These are phyloP conservation scores for Capsicum chinense DNA, from an alignment of 257 asterid genomes.

Conservation along the genomic window DNA sequence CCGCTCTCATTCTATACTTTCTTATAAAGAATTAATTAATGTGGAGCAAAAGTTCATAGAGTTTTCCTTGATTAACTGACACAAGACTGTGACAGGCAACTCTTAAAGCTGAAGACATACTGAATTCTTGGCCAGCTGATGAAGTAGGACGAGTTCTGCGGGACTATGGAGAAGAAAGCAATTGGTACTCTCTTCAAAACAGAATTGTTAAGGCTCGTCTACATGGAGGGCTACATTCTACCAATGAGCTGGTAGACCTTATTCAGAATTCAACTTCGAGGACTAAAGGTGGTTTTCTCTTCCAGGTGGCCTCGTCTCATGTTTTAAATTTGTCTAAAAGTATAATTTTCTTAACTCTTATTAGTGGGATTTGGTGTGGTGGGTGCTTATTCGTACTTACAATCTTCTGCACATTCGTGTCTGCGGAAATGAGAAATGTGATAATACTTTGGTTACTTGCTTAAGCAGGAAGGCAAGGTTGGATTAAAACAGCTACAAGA, in stretches of 20 bases:
- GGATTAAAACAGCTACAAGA: slow-evolving; percentile 96
- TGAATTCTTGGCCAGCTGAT: slow-evolving; percentile 90
- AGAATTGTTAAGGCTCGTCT: slow-evolving; percentile 76
- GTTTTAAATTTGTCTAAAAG: background rate
- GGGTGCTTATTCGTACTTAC: background rate
- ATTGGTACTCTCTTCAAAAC: slow-evolving; percentile 81
- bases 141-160: slow-evolving; percentile 83
- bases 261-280: slow-evolving; percentile 71
- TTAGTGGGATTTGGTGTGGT: background rate
- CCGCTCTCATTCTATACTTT: background rate
- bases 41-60: slow-evolving; percentile 36
- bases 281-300: slow-evolving; percentile 60
- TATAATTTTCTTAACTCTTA: background rate
- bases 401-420: background rate
- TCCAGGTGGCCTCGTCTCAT: slow-evolving; percentile 15
- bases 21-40: background rate
- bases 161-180: slow-evolving; percentile 96
- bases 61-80: slow-evolving; percentile 53
- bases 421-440: slow-evolving; percentile 15
- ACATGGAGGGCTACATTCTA: slow-evolving; percentile 87
- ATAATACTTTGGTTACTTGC: slow-evolving; percentile 6
- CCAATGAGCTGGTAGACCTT: slow-evolving; percentile 77
- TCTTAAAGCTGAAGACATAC: slow-evolving; percentile 88
- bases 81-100: slow-evolving; percentile 83
- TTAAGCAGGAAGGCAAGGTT: slow-evolving; percentile 95